Base-by-base conservation (phyloP, 2,329 filamentous ascomycete species). In the Colletotrichum lentis region DNA sequence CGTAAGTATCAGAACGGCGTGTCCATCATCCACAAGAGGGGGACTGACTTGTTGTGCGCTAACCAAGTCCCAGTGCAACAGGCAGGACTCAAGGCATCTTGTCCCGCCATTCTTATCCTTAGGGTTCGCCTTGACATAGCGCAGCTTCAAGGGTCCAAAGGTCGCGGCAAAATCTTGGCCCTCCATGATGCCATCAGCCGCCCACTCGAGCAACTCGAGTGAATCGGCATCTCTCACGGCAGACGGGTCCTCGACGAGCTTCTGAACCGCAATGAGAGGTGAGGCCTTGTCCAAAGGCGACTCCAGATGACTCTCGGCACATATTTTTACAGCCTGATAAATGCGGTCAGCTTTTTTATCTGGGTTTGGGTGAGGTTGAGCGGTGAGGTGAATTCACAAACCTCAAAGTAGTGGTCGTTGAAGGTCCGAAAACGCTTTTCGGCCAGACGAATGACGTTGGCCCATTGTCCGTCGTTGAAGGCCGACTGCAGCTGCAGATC, bases 351-450 rank as follows among this genome's bases (percentile, higher is more conserved):
- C n/a, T 69, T 27, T 57, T 50, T 20, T 7, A n/a, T n/a, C n/a
- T n/a, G n/a, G 37, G n/a, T 14, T 54, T 12, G 18, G 31, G 14
- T 18, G 20, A 31, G 12, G 10, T 49, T 53, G 22, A 20, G 41
- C 37, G 56, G 67, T 41, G 46, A 60, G 47, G 14, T 27, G 16
- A 50, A 8, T 18, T 20, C 43, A 61, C 80, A 67, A 72, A 87
- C 85, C 77, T 86, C 81, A 72, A 84, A 88, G 73, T 88, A 88
- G 8, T 83, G 78, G 49, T 88, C 85, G 59, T 86, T 85, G 49
- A 79, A 80, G 1, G 79, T 75, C 71, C 81, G 82, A 64, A 79
- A 78, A 35, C 84, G 79, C 75, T 86, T 84, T 69, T 85, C 83
- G 16, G 86, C 85, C 16, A 87, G 78, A 35, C 82, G 84, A 31